Conservation (phyloP, 768 basidiomycete species). For the Brasilioporus rufonigricans region DNA sequence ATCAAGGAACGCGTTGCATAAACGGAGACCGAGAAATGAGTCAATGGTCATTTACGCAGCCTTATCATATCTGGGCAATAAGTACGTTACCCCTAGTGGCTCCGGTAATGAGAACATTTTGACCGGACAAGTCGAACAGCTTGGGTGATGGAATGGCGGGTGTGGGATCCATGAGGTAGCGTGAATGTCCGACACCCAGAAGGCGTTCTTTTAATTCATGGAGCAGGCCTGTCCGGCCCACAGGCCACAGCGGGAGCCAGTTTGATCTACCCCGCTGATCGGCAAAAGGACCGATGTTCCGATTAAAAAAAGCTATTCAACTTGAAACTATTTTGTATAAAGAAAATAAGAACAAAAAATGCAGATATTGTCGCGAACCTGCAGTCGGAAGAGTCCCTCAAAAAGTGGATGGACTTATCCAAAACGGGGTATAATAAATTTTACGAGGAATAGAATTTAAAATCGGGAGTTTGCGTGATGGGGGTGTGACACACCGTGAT, state of each 20-base stretch:
- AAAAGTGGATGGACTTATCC: slow-evolving; percentile 12
- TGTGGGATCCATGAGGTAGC: slow-evolving; percentile 48
- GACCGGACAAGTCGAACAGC: slow-evolving; percentile 66
- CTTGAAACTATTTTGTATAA: neutral
- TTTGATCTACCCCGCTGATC: slow-evolving; percentile 32
- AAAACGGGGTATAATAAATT: slow-evolving; percentile 24
- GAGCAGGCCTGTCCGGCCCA: neutral
- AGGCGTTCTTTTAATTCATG: slow-evolving; percentile 24
- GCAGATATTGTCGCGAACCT: slow-evolving; percentile 13
- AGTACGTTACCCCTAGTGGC: slow-evolving; percentile 64
- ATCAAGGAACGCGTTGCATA: slow-evolving; percentile 14
- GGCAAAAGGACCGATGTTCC: slow-evolving; percentile 29
- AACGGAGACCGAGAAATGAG: slow-evolving; percentile 6
- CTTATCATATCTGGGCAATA: slow-evolving; percentile 9
- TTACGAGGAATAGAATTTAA: slow-evolving; percentile 13
- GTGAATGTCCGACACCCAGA: slow-evolving; percentile 1
- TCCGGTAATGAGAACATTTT: slow-evolving; percentile 78
- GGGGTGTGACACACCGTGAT: slow-evolving; percentile 22
- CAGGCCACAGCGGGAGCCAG: neutral
- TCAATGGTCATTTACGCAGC: slow-evolving; percentile 14
- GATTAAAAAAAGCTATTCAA: slow-evolving; percentile 9
- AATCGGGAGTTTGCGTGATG: slow-evolving; percentile 26
- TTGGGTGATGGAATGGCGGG: slow-evolving; percentile 47
- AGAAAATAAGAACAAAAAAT: slow-evolving; percentile 7
- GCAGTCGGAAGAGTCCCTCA: slow-evolving; percentile 8